Evolutionary conservation across 257 asterid genomes (phyloP).

Genomic region (Solanum sejunctum): DNA sequence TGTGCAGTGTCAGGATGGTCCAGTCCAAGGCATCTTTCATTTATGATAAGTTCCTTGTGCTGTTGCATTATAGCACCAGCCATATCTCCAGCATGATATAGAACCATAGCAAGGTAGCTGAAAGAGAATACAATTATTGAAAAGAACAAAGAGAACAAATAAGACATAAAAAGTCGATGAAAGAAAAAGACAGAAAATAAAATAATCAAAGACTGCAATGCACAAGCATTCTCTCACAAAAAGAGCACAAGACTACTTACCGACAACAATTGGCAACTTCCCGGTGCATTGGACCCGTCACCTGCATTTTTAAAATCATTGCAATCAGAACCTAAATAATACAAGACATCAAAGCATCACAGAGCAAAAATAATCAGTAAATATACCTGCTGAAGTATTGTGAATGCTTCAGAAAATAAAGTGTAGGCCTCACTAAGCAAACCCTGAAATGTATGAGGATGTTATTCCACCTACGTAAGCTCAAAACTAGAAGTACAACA

Average conservation of each 20-base stretch:
- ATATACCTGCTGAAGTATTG: slow-evolving; percentile 84
- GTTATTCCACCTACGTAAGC: neutral
- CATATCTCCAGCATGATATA: slow-evolving; percentile 99
- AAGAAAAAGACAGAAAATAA: neutral
- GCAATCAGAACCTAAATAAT: neutral
- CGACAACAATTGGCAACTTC: slow-evolving; percentile 99
- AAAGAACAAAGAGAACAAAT: neutral
- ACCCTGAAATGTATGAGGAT: slow-evolving; percentile 30
- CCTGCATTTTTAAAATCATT: slow-evolving; percentile 33
- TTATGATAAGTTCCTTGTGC: slow-evolving; percentile 93
- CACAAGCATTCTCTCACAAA: neutral
- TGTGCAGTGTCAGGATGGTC: slow-evolving; percentile 99
- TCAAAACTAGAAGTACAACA: neutral
- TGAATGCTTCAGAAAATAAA: slow-evolving; percentile 81
- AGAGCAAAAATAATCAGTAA: neutral
- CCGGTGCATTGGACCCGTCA: slow-evolving; percentile 99
- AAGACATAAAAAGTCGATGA: neutral
- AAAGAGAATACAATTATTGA: neutral
- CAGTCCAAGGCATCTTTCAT: slow-evolving; percentile 93
- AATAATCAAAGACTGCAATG: neutral
- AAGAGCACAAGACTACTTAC: slow-evolving; percentile 22
- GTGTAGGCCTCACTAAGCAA: slow-evolving; percentile 82
- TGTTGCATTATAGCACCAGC: slow-evolving; percentile 95
- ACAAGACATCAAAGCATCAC: neutral
- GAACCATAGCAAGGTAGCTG: slow-evolving; percentile 96